These are phyloP conservation scores for Crithidia acanthocephali DNA, from an alignment of 208 protist species.

Conservation along the genomic window DNA sequence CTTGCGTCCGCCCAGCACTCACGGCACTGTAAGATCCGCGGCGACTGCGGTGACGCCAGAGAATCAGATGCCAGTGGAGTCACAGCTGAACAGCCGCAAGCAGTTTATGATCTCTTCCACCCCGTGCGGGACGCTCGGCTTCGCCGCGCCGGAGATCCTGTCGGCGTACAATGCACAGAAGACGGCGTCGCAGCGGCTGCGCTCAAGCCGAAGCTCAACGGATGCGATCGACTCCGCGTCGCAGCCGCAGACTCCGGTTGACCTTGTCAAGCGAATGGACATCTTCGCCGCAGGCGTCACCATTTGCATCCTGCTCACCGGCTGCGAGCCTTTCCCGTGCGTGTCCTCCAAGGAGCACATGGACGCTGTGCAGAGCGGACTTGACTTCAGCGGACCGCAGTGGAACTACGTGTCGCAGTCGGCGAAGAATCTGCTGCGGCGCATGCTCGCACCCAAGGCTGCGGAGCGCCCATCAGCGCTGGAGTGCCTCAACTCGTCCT, in stretches of 20 bases:
- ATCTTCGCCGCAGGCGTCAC: conserved; percentile 69
- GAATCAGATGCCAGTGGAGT: background rate
- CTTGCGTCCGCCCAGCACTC: background rate
- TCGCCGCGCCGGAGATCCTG: conserved; percentile 61
- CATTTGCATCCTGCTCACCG: conserved; percentile 60
- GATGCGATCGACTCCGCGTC: background rate
- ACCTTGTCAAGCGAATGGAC: conserved; percentile 61
- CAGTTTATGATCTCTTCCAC: conserved; percentile 38
- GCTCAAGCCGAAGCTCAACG: conserved; percentile 6
- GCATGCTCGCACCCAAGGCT: conserved; percentile 46
- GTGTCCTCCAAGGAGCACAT: conserved; percentile 46
- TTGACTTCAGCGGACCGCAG: conserved; percentile 46
- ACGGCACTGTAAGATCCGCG: background rate
- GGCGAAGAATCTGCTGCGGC: conserved; percentile 45
- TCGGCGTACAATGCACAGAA: conserved; percentile 47
- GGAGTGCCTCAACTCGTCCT: conserved; percentile 52
- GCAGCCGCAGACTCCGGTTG: conserved; percentile 37
- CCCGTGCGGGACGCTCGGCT: conserved; percentile 57
- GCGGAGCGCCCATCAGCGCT: conserved; percentile 45
- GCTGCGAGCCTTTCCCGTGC: conserved; percentile 60
- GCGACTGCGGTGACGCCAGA: background rate
- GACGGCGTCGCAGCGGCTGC: conserved; percentile 8
- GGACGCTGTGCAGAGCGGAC: conserved; percentile 41
- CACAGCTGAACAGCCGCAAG: conserved; percentile 8
- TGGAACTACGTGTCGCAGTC: conserved; percentile 55